phyloP scores from a whole-genome alignment of 495 filamentous ascomycete species.

The Peziza echinospora region DNA sequence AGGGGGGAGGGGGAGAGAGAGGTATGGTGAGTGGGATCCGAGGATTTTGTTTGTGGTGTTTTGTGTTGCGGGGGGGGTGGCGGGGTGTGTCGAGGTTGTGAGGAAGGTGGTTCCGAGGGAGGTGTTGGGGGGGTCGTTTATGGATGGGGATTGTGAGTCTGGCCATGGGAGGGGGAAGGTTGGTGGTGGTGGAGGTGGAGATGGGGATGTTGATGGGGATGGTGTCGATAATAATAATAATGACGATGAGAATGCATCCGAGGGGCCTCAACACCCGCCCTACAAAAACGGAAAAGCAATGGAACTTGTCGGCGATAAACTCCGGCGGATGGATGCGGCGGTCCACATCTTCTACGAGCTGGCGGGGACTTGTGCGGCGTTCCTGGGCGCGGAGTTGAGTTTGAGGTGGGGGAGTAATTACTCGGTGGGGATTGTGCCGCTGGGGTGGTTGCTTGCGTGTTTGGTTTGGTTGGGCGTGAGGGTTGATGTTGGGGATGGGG shows the following conservation, averaged over 20 bases:
- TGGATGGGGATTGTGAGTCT: neutral
- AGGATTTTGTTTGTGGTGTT: neutral
- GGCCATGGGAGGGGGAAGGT: neutral
- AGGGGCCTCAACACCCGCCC: no score
- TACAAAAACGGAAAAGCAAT: neutral
- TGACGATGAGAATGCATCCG: no score
- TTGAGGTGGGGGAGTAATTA: conserved; percentile 11
- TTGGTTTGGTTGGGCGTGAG: neutral
- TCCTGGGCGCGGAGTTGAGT: conserved; percentile 18
- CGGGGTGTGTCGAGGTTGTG: neutral
- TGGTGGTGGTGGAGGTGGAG: no score
- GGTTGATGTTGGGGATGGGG: neutral
- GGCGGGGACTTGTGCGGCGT: conserved; percentile 22
- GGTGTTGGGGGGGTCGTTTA: neutral
- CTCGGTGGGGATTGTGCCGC: neutral
- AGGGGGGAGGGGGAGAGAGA: neutral
- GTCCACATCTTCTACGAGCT: conserved; percentile 20
- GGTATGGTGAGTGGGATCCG: neutral
- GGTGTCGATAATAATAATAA: no score
- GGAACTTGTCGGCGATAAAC: conserved; percentile 23
- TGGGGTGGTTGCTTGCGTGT: neutral
- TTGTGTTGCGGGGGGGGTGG: neutral
- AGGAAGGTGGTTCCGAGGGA: neutral
- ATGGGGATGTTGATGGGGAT: no score
- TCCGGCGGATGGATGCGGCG: conserved; percentile 25